Percentiles rank a stretch among this genome's conserved stretches.
phyloP scores from a whole-genome alignment of 208 protist species.

The Acanthamoeba healyi region DNA sequence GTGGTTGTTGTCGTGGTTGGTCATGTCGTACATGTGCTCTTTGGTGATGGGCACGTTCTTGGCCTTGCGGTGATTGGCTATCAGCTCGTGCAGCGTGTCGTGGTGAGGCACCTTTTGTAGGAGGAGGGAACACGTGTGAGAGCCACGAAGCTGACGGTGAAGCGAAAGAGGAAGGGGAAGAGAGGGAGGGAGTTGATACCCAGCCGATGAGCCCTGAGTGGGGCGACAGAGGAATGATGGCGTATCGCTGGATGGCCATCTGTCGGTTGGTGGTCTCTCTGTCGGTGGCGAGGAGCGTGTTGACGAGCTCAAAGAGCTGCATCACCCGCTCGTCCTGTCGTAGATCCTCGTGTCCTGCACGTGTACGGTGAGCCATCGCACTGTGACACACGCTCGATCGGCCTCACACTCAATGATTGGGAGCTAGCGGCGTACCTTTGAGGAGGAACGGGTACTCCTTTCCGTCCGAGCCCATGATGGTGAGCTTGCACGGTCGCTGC shows the following conservation, averaged over 20 bases:
- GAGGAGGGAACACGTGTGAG: too few species aligned
- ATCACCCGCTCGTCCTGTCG: conserved; percentile 99
- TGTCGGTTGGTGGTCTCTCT: conserved; percentile 91
- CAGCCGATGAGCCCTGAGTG: conserved; percentile 99
- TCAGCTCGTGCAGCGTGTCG: conserved; percentile 73
- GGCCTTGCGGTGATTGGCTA: conserved; percentile 44
- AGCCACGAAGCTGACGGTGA: too few species aligned
- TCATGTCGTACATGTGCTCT: conserved; percentile 22
- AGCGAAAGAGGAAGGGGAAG: too few species aligned
- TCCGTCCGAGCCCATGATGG: conserved; percentile 97
- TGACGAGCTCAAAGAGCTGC: conserved; percentile 99
- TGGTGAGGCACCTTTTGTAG: conserved; percentile 49
- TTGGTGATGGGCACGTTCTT: conserved; percentile 29
- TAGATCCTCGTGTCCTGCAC: conserved; percentile 90
- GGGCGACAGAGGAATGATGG: conserved; percentile 99
- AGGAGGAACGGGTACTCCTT: conserved; percentile 97
- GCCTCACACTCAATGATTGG: too few species aligned
- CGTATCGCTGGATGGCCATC: conserved; percentile 96
- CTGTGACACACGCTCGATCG: too few species aligned
- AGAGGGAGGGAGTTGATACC: conserved; percentile 88
- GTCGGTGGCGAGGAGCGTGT: conserved; percentile 97
- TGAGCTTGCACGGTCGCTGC: conserved; percentile 98
- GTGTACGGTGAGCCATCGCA: too few species aligned
- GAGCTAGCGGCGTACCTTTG: conserved; percentile 96
- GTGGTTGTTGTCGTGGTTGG: background rate